Percentiles rank a stretch among this genome's conserved stretches.
These are phyloP conservation scores for Flaveria sonorensis DNA, from an alignment of 129 eudicot genomes.

Conservation along the genomic window DNA sequence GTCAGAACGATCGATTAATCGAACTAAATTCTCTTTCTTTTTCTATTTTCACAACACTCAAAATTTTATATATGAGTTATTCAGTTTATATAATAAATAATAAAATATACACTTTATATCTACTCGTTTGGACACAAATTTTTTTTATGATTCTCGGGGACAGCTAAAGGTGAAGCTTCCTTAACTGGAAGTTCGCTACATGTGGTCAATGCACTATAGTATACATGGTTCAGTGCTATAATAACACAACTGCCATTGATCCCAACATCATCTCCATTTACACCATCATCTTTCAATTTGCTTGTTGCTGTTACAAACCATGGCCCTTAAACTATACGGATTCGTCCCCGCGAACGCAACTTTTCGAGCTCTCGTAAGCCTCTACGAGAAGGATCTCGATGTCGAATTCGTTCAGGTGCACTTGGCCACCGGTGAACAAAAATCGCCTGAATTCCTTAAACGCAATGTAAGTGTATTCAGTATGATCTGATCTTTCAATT, in stretches of 20 bases:
- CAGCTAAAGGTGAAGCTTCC: too few relatives aligned
- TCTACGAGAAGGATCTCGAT: constrained; percentile 51
- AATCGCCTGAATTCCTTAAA: constrained; percentile 46
- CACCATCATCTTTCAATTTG: neutral
- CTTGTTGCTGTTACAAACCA: constrained; percentile 15
- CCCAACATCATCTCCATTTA: neutral
- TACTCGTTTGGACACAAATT: too few relatives aligned
- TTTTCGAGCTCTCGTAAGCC: constrained; percentile 42
- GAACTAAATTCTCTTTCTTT: too few relatives aligned
- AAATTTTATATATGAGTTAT: too few relatives aligned
- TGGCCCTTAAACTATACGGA: constrained; percentile 54
- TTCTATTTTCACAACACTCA: too few relatives aligned
- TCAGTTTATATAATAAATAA: too few relatives aligned
- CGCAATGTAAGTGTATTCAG: constrained; percentile 45
- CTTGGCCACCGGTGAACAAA: constrained; percentile 45
- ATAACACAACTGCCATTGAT: neutral
- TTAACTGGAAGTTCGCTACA: too few relatives aligned
- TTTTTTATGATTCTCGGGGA: too few relatives aligned
- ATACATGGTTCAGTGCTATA: neutral
- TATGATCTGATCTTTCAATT: neutral
- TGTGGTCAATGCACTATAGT: too few relatives aligned
- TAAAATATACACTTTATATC: too few relatives aligned
- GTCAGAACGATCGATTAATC: too few relatives aligned
- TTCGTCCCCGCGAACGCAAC: constrained; percentile 31
- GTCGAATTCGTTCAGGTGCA: constrained; percentile 46